Evolutionary conservation across 306 rosid species (phyloP).

Genomic region (Betula pendula): DNA sequence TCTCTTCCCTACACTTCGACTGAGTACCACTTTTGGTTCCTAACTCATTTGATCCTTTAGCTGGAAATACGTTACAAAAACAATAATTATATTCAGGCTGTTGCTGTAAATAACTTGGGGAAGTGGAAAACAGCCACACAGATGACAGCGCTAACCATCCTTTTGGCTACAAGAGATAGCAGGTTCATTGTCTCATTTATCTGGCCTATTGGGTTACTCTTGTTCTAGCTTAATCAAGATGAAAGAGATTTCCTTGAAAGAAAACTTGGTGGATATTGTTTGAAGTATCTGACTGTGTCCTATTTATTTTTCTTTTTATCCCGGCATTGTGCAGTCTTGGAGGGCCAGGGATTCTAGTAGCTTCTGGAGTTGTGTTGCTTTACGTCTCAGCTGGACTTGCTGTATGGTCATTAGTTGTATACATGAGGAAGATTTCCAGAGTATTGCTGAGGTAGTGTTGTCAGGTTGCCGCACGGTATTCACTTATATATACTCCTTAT

Average conservation of each 20-base stretch:
- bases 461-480: constrained; percentile 24
- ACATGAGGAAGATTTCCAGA: constrained; percentile 83
- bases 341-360: constrained; percentile 61
- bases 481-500: constrained; percentile 18
- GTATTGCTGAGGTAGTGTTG: constrained; percentile 62
- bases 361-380: constrained; percentile 78
- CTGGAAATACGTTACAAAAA: constrained; percentile 8
- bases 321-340: constrained; percentile 58
- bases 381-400: constrained; percentile 97
- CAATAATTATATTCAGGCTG: constrained; percentile 56
- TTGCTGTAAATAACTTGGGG: constrained; percentile 99
- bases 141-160: constrained; percentile 86
- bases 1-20: constrained; percentile 17
- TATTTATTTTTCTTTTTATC: not conserved
- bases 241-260: constrained; percentile 4
- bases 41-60: not conserved
- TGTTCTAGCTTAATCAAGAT: constrained; percentile 13
- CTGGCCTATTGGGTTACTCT: constrained; percentile 15
- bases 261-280: not conserved
- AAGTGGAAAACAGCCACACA: constrained; percentile 99
- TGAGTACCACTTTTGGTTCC: constrained; percentile 7
- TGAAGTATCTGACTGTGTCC: constrained; percentile 23
- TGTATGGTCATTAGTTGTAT: constrained; percentile 83
- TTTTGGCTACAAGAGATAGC: constrained; percentile 84
- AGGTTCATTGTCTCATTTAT: constrained; percentile 45